Conservation (phyloP, 1,284 basidiomycete genomes). For the Veloporphyrellus conicus region DNA sequence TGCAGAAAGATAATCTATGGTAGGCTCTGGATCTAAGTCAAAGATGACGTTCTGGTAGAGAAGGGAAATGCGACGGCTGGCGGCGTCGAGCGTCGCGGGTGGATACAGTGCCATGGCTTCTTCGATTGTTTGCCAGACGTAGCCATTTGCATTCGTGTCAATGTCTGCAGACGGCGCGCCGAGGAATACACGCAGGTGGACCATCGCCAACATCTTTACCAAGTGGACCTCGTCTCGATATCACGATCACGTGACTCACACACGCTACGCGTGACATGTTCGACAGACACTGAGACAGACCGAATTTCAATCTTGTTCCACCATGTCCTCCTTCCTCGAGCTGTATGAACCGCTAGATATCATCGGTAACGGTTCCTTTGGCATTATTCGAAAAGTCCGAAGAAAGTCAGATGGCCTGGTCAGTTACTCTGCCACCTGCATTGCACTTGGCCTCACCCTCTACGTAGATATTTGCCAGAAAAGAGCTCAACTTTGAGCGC, state of each 20-base stretch:
- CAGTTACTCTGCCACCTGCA: slow-evolving; percentile 34
- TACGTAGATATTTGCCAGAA: slow-evolving; percentile 77
- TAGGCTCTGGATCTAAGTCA: slow-evolving; percentile 30
- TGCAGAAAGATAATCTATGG: slow-evolving; percentile 8
- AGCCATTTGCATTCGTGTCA: slow-evolving; percentile 23
- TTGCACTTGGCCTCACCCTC: background rate
- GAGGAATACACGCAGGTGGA: slow-evolving; percentile 41
- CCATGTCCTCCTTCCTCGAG: slow-evolving; percentile 52
- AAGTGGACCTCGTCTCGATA: background rate
- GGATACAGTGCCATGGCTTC: slow-evolving; percentile 28
- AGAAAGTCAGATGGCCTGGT: slow-evolving; percentile 83
- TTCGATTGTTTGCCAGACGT: slow-evolving; percentile 41
- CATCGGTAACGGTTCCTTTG: slow-evolving; percentile 97
- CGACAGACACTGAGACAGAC: slow-evolving; percentile 7
- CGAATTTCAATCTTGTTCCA: slow-evolving; percentile 24
- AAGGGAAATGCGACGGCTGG: slow-evolving; percentile 57
- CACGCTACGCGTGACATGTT: slow-evolving; percentile 25
- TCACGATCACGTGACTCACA: slow-evolving; percentile 27
- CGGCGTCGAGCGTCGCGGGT: slow-evolving; percentile 54
- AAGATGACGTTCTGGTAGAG: slow-evolving; percentile 68
- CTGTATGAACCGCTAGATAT: slow-evolving; percentile 85
- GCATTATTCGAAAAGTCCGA: slow-evolving; percentile 90
- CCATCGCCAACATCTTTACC: slow-evolving; percentile 9
- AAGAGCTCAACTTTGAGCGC: slow-evolving; percentile 92
- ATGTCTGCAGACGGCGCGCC: slow-evolving; percentile 45